phyloP scores from a whole-genome alignment of 2,329 filamentous ascomycete species.

The Hirsutella minnesotensis region DNA sequence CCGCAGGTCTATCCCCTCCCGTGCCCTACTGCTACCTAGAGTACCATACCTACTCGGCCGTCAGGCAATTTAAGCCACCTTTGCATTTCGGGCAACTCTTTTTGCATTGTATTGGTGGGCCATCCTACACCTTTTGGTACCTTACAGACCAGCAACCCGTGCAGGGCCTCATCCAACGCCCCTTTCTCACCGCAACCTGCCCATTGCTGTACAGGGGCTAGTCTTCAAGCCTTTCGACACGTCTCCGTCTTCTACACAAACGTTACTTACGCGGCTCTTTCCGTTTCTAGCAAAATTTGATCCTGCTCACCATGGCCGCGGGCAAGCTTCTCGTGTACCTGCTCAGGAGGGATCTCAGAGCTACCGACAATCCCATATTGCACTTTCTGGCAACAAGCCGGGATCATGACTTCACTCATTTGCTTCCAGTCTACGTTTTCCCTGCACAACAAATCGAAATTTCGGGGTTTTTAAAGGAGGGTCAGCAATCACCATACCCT shows the following conservation, averaged over 20 bases:
- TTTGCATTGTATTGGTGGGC: too few species aligned
- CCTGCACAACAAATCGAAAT: slow-evolving; percentile 61
- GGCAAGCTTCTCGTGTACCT: slow-evolving; percentile 55
- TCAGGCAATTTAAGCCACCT: too few species aligned
- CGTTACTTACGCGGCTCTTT: not conserved
- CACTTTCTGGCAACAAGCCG: slow-evolving; percentile 38
- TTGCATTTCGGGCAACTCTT: too few species aligned
- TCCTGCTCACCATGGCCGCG: slow-evolving; percentile 16
- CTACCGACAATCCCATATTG: slow-evolving; percentile 64
- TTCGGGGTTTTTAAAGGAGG: slow-evolving; percentile 54
- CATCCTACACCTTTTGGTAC: too few species aligned
- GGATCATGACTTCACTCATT: slow-evolving; percentile 49
- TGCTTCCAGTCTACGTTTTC: slow-evolving; percentile 61
- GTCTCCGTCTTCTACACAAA: too few species aligned
- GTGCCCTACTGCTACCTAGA: too few species aligned
- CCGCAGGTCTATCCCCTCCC: not conserved
- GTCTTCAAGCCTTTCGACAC: too few species aligned
- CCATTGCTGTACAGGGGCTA: too few species aligned
- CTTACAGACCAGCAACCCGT: too few species aligned
- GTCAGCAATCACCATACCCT: slow-evolving; percentile 50
- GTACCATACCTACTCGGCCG: too few species aligned
- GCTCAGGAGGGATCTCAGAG: slow-evolving; percentile 59
- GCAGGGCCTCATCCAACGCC: too few species aligned
- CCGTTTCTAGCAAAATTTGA: not conserved
- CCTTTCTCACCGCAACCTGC: too few species aligned